Base-by-base conservation (phyloP, 2,329 filamentous ascomycete genomes). In the Tolypocladium inflatum region DNA sequence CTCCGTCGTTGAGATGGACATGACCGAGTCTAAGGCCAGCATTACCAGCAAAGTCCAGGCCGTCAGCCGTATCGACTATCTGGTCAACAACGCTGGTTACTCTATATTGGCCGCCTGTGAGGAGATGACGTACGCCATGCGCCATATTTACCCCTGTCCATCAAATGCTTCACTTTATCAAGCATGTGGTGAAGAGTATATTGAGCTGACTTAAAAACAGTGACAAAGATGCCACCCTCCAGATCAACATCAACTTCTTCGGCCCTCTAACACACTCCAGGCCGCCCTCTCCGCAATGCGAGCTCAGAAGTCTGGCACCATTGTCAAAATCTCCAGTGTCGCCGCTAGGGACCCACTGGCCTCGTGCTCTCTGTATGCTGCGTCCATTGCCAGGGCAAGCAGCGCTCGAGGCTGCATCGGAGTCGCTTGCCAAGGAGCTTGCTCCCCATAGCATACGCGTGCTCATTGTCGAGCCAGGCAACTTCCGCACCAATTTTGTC, bases 401-500 rank as follows among this genome's bases (percentile, higher is more conserved):
- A 57, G 73, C 75, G 2, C 64, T 75, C 26, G 73, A 74, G 53
- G 74, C 69, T 4, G 62, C 79, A 26, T 71, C 72, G 21, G 77
- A 81, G 61, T 66, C 71, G 0, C 65, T 81, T 57, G 67, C 69
- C 1, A 64, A 61, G 4, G 79, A 82, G 62, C 68, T 78, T 1
- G 72, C 68, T 13, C 72, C 74, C 2, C 72, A 80, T 17, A 73
- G 72, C 17, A 76, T 82, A 57, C 56, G 66, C 15, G 75, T 76
- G 19, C 71, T 75, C 4, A 68, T 78, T 15, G 68, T 81, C 23
- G 78, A 81, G 63, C 78, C 77, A 0, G 79, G 80, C 2, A 75
- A 73, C 43, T 82, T 80, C 60, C 71, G 78, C 3, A 81, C 79
- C 13, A 74, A 74, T n/a, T 76, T 80, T 57, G 65, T 80, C 35